Conservation (phyloP, 2,329 filamentous ascomycete genomes). For the Dactylellina cionopaga region DNA sequence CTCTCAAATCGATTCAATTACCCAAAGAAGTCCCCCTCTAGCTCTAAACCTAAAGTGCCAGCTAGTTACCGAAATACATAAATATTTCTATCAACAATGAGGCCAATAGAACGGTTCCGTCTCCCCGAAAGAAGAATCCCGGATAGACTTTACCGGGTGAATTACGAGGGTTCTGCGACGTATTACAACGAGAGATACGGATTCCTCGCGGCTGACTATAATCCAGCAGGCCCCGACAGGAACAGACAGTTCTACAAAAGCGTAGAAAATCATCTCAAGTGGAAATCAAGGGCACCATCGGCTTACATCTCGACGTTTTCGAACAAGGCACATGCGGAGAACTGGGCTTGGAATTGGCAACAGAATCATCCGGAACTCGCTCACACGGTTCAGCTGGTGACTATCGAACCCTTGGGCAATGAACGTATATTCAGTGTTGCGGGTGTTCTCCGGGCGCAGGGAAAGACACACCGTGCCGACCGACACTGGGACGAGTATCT, state of each 20-base stretch:
- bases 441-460: neutral
- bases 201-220: conserved; percentile 2
- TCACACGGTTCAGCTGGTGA: neutral
- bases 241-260: conserved; percentile 1
- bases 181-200: neutral
- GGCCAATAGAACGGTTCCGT: no score
- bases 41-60: no score
- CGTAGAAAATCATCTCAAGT: conserved; percentile 9
- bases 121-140: neutral
- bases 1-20: no score
- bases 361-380: conserved; percentile 5
- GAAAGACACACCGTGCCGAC: neutral
- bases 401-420: neutral
- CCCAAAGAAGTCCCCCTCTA: no score
- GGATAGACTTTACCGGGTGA: neutral
- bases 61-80: no score
- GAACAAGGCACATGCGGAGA: neutral
- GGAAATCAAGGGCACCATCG: neutral
- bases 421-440: neutral
- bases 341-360: conserved; percentile 3
- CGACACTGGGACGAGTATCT: neutral
- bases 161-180: neutral
- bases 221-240: neutral
- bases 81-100: no score
- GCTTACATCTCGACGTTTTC: conserved; percentile 12